These are phyloP conservation scores for Diutina neorugosa DNA, from an alignment of 1,139 yeast species.

Conservation along the genomic window DNA sequence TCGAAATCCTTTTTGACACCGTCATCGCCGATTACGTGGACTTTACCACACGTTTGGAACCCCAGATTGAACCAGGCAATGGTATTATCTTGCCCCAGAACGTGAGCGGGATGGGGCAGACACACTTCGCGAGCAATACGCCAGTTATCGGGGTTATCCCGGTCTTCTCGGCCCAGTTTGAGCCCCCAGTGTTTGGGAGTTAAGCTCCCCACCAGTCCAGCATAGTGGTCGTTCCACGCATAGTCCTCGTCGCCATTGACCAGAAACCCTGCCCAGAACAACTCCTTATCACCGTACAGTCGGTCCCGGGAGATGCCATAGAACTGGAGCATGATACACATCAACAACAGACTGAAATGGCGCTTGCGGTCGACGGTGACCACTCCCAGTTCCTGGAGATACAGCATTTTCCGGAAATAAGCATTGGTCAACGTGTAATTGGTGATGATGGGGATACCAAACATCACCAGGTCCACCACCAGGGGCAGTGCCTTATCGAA, in stretches of 20 bases:
- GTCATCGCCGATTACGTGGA: slow-evolving; percentile 4
- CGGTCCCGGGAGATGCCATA: slow-evolving; percentile 26
- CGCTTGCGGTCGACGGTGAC: slow-evolving; percentile 28
- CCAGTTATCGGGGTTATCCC: slow-evolving; percentile 12
- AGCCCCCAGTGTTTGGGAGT: background rate
- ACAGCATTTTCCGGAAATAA: slow-evolving; percentile 21
- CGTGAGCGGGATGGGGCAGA: slow-evolving; percentile 28
- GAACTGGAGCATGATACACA: slow-evolving; percentile 30
- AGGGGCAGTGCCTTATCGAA: slow-evolving; percentile 28
- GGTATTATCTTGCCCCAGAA: slow-evolving; percentile 9
- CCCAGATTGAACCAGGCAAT: slow-evolving; percentile 11
- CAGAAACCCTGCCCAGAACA: slow-evolving; percentile 11
- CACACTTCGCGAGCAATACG: slow-evolving; percentile 19
- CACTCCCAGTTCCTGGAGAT: slow-evolving; percentile 42
- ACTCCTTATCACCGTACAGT: slow-evolving; percentile 19
- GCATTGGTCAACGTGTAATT: slow-evolving; percentile 18
- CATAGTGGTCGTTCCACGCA: slow-evolving; percentile 8
- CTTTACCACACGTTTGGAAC: slow-evolving; percentile 9
- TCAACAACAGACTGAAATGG: slow-evolving; percentile 31
- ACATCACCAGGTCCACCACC: slow-evolving; percentile 21
- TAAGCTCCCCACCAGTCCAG: slow-evolving; percentile 8
- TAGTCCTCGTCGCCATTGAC: slow-evolving; percentile 8
- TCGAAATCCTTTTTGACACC: slow-evolving; percentile 7
- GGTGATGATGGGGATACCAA: slow-evolving; percentile 21
- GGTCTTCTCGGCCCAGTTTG: slow-evolving; percentile 8